phyloP scores from a whole-genome alignment of 2,329 filamentous ascomycete species.

The Fusarium protoensiforme region DNA sequence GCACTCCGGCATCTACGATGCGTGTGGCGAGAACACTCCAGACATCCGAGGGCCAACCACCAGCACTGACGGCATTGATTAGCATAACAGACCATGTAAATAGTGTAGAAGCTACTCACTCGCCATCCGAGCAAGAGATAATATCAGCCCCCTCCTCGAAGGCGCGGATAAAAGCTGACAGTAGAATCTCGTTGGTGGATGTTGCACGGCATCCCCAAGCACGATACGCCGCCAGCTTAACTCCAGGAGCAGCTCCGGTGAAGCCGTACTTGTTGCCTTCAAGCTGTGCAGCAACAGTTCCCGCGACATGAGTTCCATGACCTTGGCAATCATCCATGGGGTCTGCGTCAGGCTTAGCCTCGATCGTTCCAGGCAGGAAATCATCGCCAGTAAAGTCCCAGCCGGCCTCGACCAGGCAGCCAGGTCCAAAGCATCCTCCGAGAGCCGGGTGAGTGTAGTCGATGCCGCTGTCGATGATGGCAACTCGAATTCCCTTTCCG shows the following conservation, averaged over 20 bases:
- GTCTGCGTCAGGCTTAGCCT: slow-evolving; percentile 44
- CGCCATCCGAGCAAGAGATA: slow-evolving; percentile 50
- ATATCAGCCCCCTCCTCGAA: slow-evolving; percentile 65
- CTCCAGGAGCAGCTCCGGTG: slow-evolving; percentile 64
- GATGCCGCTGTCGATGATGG: slow-evolving; percentile 62
- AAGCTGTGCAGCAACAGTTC: slow-evolving; percentile 67
- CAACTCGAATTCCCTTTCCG: slow-evolving; percentile 61
- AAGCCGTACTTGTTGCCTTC: slow-evolving; percentile 57
- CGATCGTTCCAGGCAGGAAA: background rate
- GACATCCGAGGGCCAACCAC: background rate
- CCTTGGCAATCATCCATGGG: slow-evolving; percentile 62
- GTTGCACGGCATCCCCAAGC: background rate
- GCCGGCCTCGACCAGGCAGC: slow-evolving; percentile 66
- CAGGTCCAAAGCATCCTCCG: slow-evolving; percentile 69
- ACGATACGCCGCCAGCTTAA: slow-evolving; percentile 63
- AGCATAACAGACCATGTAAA: background rate
- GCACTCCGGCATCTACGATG: background rate
- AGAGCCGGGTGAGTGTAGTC: slow-evolving; percentile 72
- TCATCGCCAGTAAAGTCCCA: slow-evolving; percentile 67
- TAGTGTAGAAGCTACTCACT: background rate
- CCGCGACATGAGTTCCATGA: slow-evolving; percentile 68
- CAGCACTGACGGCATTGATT: background rate
- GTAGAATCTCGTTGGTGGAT: slow-evolving; percentile 61
- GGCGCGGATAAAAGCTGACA: slow-evolving; percentile 65
- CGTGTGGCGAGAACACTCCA: background rate